Evolutionary conservation across 306 rosid genomes (phyloP), one percentile per base, ranked within the genome.

Genomic region (Trifolium subterraneum): DNA sequence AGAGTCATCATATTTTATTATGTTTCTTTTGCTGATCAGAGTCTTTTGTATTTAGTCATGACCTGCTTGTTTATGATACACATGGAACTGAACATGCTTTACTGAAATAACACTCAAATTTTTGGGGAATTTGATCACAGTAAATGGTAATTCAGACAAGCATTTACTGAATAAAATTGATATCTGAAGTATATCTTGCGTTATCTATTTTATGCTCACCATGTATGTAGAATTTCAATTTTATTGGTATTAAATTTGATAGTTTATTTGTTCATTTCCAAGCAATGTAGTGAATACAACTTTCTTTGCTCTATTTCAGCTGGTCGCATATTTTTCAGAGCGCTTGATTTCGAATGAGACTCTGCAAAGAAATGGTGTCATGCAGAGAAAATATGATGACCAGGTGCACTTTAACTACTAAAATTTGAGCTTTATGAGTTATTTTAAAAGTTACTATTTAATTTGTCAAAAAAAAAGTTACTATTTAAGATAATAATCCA

Each of bases 271-370:
- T 74, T 77, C 54, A 36, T 59, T 50, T 61, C 18, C 50, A 10
- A 54, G 67, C 78, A 63, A 41, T 60, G 35, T 67, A 65, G 54
- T 83, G 62, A 84, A 64, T 52, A 6, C 33, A 68, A 62, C 51
- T 44, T 63, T 31, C 3, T 79, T 80, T 80, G 3, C 67, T 36
- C 75, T 81, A 45, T 86, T 88, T 84, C 95, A 94, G 98, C 65
- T 94, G 82, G 41, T 87, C 14, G 84, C 67, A 38, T 94, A 91
- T 82, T 86, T 94, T 80, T 73, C 88, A 0, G 93, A 90, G 84
- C 90, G 98, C 70, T 47, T 82, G 78, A 91, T 94, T 74, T 87
- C 97, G 1, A 82, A 60, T 68, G 79, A 82, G 66, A 94, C 96
- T 39, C 70, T 94, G 78, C 64, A 68, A 69, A 91, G 95, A 81